Base-by-base conservation (phyloP, 495 filamentous ascomycete genomes). In the Penicillium simplicissimum region DNA sequence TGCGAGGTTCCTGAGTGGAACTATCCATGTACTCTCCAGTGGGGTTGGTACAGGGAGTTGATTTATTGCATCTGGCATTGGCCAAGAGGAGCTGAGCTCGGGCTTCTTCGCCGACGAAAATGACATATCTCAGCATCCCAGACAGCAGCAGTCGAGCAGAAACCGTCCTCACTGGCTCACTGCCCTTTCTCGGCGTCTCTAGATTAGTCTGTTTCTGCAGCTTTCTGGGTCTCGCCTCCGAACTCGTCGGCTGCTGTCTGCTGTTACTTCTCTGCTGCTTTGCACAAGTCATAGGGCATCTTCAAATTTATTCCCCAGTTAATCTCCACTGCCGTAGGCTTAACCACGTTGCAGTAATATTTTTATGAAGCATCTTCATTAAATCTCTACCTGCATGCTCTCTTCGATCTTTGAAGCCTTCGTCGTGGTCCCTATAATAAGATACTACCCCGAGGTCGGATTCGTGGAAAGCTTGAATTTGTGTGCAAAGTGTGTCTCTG, bases 81-180 rank as follows among this genome's bases (percentile, higher is more conserved):
- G 57, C 40, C 35, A n/a, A 47, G 52, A 53, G 58, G 61, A 67
- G 64, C 69, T 71, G 69, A 71, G 59, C 63, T 56, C 63, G 49
- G 58, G 57, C 47, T 52, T 57, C 56, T 13, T 60, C 55, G 58
- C 53, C 33, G 57, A 34, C 21, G 54, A 68, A 67, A 71, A 70
- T 71, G 69, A 71, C 67, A 71, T 62, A 71, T 71, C 69, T 45
- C 60, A 66, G 59, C 58, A 61, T 43, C 23, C 36, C 55, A 36
- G 37, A 61, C 37, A 47, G 33, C 35, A 59, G 45, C 52, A 59
- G 59, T 51, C 35, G 51, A 51, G 49, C n/a, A 15, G 52, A 43
- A 54, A 42, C 57, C 25, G 33, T 23, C 55, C 34, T 69, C 34
- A 71, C 66, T 71, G 68, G 68, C 52, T 64, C 42, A 19, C 45